Base-by-base conservation (phyloP, 768 basidiomycete species). In the Phallus indusiatus region DNA sequence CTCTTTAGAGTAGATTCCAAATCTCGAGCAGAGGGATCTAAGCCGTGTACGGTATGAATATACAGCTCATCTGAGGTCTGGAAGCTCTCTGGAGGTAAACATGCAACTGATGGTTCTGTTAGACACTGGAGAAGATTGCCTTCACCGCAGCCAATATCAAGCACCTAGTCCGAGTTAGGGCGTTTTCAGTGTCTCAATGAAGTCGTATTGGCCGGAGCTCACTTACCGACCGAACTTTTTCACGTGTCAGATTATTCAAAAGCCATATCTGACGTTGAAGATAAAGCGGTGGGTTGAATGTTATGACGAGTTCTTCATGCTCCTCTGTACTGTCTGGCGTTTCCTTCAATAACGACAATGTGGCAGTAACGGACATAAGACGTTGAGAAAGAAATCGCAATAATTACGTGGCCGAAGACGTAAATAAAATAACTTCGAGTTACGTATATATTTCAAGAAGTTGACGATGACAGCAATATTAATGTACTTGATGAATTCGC, bases 121-220 rank as follows among this genome's bases (percentile, higher is more conserved):
- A 94, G 81, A 10, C 83, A 78, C 0, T 75, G 69, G 14, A 94
- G 79, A 8, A 94, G 76, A 42, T 83, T 75, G 20, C 91, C 91
- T 70, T 89, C 83, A 46, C 91, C 91, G 64, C 91, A 94, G 4
- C 91, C 91, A 24, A 91, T 74, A 65, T 94, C 91, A 52, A 92
- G 73, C 7, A 93, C 76, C 89, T 91, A 60, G 20, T 22, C n/a
- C n/a, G n/a, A 16, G 33, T 12, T 47, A 21, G 1, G 47, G 52
- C 24, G 22, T 17, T 1, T 18, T n/a, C 8, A 33, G 35, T 28
- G 22, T 5, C 11, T 47, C n/a, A n/a, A n/a, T n/a, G n/a, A n/a
- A n/a, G n/a, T n/a, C n/a, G n/a, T n/a, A n/a, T n/a, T n/a, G n/a
- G 21, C 5, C 33, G 55, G 5, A 59, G 12, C 17, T 34, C 5